Evolutionary conservation across 2,329 filamentous ascomycete genomes (phyloP).

Genomic region (Aspergillus vadensis): DNA sequence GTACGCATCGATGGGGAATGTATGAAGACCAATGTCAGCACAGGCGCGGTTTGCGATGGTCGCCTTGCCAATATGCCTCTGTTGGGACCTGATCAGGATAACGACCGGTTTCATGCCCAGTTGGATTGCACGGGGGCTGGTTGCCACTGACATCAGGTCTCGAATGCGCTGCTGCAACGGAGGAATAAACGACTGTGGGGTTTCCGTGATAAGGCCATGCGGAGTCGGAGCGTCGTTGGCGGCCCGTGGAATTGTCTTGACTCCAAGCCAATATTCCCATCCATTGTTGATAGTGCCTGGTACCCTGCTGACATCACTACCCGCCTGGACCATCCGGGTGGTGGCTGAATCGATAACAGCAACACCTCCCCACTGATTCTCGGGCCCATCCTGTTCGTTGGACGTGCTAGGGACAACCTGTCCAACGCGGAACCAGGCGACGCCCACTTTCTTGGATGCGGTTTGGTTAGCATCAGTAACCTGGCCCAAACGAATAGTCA

Average conservation of each 20-base stretch:
- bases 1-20: conserved; percentile 85
- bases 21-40: conserved; percentile 85
- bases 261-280: conserved; percentile 88
- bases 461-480: conserved; percentile 26
- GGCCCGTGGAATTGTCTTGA: conserved; percentile 64
- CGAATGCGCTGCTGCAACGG: conserved; percentile 71
- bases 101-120: conserved; percentile 85
- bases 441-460: conserved; percentile 55
- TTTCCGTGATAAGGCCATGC: conserved; percentile 41
- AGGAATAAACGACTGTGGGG: conserved; percentile 52
- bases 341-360: conserved; percentile 82
- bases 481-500: conserved; percentile 47
- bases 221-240: conserved; percentile 35
- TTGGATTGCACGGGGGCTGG: conserved; percentile 82
- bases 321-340: conserved; percentile 89
- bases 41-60: conserved; percentile 75
- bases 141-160: conserved; percentile 84
- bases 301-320: conserved; percentile 78
- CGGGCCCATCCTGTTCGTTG: conserved; percentile 59
- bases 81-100: conserved; percentile 85
- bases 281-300: conserved; percentile 74
- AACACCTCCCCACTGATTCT: conserved; percentile 80
- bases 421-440: conserved; percentile 92
- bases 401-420: conserved; percentile 60
- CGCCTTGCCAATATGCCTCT: conserved; percentile 91